phyloP scores from a whole-genome alignment of 2,329 filamentous ascomycete genomes.

The Penicillium nordicum region DNA sequence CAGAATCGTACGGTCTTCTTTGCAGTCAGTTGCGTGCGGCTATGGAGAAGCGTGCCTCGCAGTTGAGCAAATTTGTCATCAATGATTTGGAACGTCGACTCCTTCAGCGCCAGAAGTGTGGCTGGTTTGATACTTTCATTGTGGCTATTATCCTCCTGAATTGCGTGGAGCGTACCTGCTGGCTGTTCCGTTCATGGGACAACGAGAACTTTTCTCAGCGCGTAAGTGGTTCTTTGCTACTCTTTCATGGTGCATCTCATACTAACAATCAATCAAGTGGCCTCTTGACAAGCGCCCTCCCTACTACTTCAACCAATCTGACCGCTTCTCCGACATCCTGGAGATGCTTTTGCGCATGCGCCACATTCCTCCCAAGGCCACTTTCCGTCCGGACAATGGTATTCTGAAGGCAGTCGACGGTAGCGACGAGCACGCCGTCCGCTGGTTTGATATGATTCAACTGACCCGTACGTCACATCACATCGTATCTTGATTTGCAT shows the following conservation, averaged over 20 bases:
- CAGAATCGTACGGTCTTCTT: slow-evolving; percentile 50
- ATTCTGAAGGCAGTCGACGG: slow-evolving; percentile 38
- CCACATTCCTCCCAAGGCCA: slow-evolving; percentile 43
- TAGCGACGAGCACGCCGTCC: slow-evolving; percentile 37
- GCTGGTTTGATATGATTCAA: slow-evolving; percentile 44
- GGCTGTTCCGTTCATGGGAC: slow-evolving; percentile 56
- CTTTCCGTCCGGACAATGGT: slow-evolving; percentile 37
- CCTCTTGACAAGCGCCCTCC: slow-evolving; percentile 53
- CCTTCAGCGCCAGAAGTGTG: slow-evolving; percentile 55
- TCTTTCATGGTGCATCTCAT: neutral
- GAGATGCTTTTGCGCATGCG: slow-evolving; percentile 59
- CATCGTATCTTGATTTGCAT: neutral
- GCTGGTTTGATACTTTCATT: slow-evolving; percentile 59
- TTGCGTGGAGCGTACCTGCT: slow-evolving; percentile 59
- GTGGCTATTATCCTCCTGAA: slow-evolving; percentile 57
- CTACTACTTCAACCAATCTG: slow-evolving; percentile 54
- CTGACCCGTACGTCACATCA: slow-evolving; percentile 36
- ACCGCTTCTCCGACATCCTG: slow-evolving; percentile 57
- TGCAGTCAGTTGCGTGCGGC: slow-evolving; percentile 54
- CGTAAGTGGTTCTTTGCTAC: slow-evolving; percentile 23
- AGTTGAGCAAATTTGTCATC: slow-evolving; percentile 54
- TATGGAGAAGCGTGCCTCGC: slow-evolving; percentile 53
- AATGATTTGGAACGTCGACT: slow-evolving; percentile 60
- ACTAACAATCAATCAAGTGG: slow-evolving; percentile 40
- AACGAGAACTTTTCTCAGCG: slow-evolving; percentile 36